phyloP scores from a whole-genome alignment of 805 yeast genomes.

The Candida nanaspora region DNA sequence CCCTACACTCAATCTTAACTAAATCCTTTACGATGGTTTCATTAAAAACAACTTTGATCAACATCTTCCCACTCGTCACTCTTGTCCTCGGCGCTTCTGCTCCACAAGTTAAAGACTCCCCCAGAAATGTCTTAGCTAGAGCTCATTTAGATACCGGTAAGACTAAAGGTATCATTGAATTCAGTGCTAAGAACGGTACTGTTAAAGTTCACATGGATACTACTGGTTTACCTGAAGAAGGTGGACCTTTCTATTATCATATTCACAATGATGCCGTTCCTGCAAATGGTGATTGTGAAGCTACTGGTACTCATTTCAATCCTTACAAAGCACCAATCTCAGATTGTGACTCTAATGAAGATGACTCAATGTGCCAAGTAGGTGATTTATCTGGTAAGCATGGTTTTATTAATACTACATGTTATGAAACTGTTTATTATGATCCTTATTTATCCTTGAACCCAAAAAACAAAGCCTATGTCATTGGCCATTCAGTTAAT shows the following conservation, averaged over 20 bases:
- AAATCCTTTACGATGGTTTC: background rate
- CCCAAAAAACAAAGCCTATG: constrained; percentile 45
- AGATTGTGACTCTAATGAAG: constrained; percentile 39
- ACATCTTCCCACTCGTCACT: background rate
- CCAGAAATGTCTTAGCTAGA: constrained; percentile 43
- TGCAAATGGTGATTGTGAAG: constrained; percentile 43
- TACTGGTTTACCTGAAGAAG: constrained; percentile 58
- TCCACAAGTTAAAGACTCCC: constrained; percentile 42
- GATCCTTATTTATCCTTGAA: constrained; percentile 64
- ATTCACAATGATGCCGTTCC: constrained; percentile 55
- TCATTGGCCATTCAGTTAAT: constrained; percentile 50
- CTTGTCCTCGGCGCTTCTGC: constrained; percentile 33
- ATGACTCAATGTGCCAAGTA: constrained; percentile 55
- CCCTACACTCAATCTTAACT: background rate
- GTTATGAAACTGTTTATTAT: constrained; percentile 54
- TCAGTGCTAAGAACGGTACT: constrained; percentile 50
- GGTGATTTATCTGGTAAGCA: constrained; percentile 79
- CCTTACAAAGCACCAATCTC: constrained; percentile 51
- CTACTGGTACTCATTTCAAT: constrained; percentile 52
- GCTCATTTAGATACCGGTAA: constrained; percentile 47
- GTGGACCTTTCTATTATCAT: constrained; percentile 67
- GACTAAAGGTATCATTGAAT: constrained; percentile 47
- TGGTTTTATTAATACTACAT: constrained; percentile 64
- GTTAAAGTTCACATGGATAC: constrained; percentile 65
- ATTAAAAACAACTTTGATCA: background rate